Evolutionary conservation across 768 basidiomycete genomes (phyloP), one percentile per base, ranked within the genome.

Genomic region (Leccinum imitatum): DNA sequence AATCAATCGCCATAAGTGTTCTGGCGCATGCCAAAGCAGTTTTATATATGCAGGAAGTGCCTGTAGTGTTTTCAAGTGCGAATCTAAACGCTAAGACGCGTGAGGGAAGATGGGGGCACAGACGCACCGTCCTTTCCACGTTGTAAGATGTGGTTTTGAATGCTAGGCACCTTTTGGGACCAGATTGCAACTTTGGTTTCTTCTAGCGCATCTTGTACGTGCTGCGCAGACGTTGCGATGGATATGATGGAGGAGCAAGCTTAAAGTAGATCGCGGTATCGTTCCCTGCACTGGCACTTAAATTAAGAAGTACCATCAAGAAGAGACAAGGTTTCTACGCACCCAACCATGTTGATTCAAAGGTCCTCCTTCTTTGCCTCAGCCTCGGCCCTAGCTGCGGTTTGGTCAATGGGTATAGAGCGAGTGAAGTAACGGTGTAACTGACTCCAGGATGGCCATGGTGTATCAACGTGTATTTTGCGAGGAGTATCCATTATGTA

Each of bases 1-100:
- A 58, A 96, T 84, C 56, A 95, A 79, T 4, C 90, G 82, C 90
- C 95, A 97, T 19, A 96, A 74, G 73, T 94, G 87, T 71, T 97
- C 95, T 7, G 95, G 93, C 9, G 92, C 87, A 73, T 96, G 94
- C 5, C 96, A 76, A 17, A 97, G 80, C 19, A 97, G 76, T 71
- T 95, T 96, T 67, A 96, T 80, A 68, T 95, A 92, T 1, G 93
- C 92, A 27, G 94, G 89, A n/a, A 95, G 81, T 9, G 85, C 75
- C 65, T 93, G 92, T 48, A 94, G 68, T 11, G 82, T 78, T 59
- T 83, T 82, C 27, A 93, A 71, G 65, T 91, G 87, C 30, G 80
- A 73, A 68, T 93, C 91, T 90, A 48, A 56, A 39, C 23, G 27
- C 53, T 48, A 37, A 53, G 11, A 57, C 46, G 52, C 33, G 27